Base-by-base conservation (phyloP, 2,329 filamentous ascomycete species). In the Daldinia sp. region DNA sequence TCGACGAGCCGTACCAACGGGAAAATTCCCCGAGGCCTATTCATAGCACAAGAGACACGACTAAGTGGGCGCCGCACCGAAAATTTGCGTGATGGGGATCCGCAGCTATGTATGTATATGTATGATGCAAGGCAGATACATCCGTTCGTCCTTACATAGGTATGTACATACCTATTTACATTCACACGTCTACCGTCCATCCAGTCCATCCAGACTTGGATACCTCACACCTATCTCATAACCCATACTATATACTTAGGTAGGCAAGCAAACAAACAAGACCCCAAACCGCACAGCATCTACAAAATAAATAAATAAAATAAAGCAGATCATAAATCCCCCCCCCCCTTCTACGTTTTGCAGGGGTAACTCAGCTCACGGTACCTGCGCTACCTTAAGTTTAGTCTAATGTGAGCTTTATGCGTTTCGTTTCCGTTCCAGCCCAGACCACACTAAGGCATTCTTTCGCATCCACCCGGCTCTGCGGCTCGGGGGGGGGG, bases 391-490 rank as follows among this genome's bases (percentile, higher is more conserved):
- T 46, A 46, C 9, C 46, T 9, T 30, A n/a, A 28, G 44, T 48
- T 15, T 48, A 48, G 44, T 20, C 20, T 23, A 23, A 54, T n/a
- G 63, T 54, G 59, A 69, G 56, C 10, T 60, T 69, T 60, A 69
- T 69, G 67, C 67, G 67, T 69, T 69, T 69, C 67, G 67, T 60
- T 67, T 66, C 63, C 57, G 62, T 69, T 69, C 59, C 58, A 68
- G 65, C 42, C 54, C 44, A 23, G 30, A 13, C 12, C 10, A 4
- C 33, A 39, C 35, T 39, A 39, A 39, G 30, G 20, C 20, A 23
- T 2, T 23, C 20, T 23, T 23, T 23, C 20, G 20, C 28, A 53
- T 28, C 56, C 50, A 64, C 51, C 57, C 56, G 57, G 42, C 35
- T 30, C 42, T 56, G 30, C 42, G 54, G 60, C 41, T 60, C 54